Percentiles rank a stretch among this genome's conserved stretches.
phyloP scores from a whole-genome alignment of 164 flowering plant genomes.

The Berberis vulgaris region DNA sequence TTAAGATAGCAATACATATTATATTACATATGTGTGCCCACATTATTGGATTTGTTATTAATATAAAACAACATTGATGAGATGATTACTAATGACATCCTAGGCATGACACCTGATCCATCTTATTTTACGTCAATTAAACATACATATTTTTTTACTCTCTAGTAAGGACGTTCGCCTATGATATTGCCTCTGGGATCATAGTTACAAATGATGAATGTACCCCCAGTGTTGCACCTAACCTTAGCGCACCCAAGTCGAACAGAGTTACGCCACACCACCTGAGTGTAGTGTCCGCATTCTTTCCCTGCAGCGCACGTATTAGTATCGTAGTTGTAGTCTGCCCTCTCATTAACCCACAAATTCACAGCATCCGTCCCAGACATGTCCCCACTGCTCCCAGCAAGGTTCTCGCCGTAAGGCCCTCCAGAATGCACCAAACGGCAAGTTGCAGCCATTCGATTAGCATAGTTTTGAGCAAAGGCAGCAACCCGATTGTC shows the following conservation, averaged over 20 bases:
- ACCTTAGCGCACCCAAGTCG: constrained; percentile 37
- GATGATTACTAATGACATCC: no score
- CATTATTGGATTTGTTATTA: no score
- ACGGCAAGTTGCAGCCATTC: constrained; percentile 16
- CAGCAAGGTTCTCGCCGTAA: constrained; percentile 41
- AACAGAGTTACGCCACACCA: constrained; percentile 30
- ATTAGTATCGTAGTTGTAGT: constrained; percentile 28
- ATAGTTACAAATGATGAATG: constrained; percentile 24
- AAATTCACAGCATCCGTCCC: constrained; percentile 26
- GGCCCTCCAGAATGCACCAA: constrained; percentile 25
- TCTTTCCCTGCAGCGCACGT: constrained; percentile 17
- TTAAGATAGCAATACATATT: no score
- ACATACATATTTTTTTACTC: no score
- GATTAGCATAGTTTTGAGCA: neutral
- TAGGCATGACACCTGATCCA: no score
- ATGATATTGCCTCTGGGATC: constrained; percentile 22
- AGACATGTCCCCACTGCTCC: constrained; percentile 10
- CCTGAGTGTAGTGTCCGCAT: neutral
- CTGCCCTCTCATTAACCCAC: constrained; percentile 31
- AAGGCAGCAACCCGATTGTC: no score
- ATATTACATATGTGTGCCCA: no score
- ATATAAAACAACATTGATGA: no score
- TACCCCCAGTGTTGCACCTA: constrained; percentile 24
- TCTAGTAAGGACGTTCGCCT: constrained; percentile 22
- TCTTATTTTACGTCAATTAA: no score